phyloP scores from a whole-genome alignment of 768 basidiomycete genomes.

The Lanmaoa rubissima region DNA sequence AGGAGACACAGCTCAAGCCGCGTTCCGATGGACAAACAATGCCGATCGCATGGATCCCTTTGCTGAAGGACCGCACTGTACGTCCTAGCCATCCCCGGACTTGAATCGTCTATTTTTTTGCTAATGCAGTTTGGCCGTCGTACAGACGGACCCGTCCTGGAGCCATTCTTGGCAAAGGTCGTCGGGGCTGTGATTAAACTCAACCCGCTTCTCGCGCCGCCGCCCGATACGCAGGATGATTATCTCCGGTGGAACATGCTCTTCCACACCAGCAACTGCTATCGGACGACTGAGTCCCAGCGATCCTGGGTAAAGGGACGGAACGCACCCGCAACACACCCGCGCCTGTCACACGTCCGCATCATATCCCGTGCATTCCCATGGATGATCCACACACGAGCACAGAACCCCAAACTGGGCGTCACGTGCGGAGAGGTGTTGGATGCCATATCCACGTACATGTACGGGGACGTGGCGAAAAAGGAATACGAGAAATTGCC shows the following conservation, averaged over 20 bases:
- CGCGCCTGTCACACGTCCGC: conserved; percentile 50
- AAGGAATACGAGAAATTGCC: conserved; percentile 50
- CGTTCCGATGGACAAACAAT: conserved; percentile 30
- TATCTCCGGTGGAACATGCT: conserved; percentile 77
- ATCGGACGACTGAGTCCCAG: conserved; percentile 57
- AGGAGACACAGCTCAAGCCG: conserved; percentile 26
- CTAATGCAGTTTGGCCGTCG: conserved; percentile 16
- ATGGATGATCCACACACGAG: conserved; percentile 51
- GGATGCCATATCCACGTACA: conserved; percentile 48
- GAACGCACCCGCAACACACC: conserved; percentile 62
- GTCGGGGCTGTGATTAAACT: conserved; percentile 48
- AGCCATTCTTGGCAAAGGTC: conserved; percentile 52
- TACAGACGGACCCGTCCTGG: conserved; percentile 69
- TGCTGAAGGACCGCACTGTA: conserved; percentile 43
- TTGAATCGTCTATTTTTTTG: not conserved
- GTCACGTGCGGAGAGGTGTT: conserved; percentile 69
- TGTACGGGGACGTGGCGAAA: conserved; percentile 51
- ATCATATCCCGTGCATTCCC: conserved; percentile 55
- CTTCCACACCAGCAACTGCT: conserved; percentile 56
- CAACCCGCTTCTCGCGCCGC: conserved; percentile 62
- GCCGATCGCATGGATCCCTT: conserved; percentile 37
- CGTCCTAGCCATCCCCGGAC: conserved; percentile 12
- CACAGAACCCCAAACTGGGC: conserved; percentile 45
- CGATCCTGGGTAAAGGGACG: conserved; percentile 70
- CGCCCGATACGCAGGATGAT: conserved; percentile 40